A percentile compares a stretch with the other conserved stretches of the same genome.
Evolutionary conservation across 306 rosid species (phyloP).

Genomic region (Bauhinia variegata): DNA sequence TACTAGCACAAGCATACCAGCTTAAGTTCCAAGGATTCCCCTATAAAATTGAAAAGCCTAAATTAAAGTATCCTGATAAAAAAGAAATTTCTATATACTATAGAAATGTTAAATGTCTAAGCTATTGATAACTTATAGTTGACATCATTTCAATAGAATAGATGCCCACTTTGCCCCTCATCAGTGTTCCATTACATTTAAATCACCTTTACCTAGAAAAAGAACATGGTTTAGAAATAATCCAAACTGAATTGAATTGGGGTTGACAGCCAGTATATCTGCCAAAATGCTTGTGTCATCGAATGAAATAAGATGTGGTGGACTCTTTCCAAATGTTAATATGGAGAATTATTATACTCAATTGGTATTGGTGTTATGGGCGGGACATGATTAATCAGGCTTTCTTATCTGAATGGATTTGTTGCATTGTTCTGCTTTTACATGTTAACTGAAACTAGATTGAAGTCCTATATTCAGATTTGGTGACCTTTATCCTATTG

Average conservation of each 20-base stretch:
- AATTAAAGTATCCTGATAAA: conserved; percentile 1
- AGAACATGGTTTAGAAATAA: neutral
- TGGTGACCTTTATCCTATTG: neutral
- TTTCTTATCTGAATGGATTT: too few relatives aligned
- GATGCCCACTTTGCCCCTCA: neutral
- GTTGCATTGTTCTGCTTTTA: neutral
- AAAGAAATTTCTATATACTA: neutral
- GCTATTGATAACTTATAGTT: neutral
- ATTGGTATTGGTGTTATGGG: neutral
- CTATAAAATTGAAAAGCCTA: neutral
- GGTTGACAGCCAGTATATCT: neutral
- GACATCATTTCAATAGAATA: neutral
- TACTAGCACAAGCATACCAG: neutral
- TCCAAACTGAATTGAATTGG: neutral
- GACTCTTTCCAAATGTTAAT: neutral
- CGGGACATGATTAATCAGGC: too few relatives aligned
- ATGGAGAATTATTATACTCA: neutral
- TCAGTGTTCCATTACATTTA: neutral
- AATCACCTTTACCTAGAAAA: conserved; percentile 9
- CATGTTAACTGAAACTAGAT: neutral
- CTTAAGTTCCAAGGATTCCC: conserved; percentile 13
- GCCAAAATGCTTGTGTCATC: neutral
- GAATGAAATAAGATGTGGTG: neutral
- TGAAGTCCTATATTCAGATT: neutral
- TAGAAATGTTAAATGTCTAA: neutral